Evolutionary conservation across 345 rosid species (phyloP), one percentile per base, ranked within the genome.

Genomic region (Salix brachista): DNA sequence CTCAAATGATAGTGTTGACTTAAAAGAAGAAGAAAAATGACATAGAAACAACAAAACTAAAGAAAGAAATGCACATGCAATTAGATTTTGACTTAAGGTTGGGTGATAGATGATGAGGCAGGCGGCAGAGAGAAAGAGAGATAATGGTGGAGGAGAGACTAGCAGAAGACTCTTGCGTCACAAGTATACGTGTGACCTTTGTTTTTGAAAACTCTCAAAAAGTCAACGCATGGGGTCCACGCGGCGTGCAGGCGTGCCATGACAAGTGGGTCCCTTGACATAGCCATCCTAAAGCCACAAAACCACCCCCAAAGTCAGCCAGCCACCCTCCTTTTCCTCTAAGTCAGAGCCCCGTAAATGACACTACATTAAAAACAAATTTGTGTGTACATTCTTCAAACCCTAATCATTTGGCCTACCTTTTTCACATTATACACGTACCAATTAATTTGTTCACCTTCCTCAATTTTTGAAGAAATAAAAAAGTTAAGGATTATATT

Each of bases 211-310:
- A 19, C 3, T 19, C 25, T 36, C 7, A 0, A 0, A 2, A 36
- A 67, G 93, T 89, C 91, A 89, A 88, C 85, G 71, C 21, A 18
- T 61, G 85, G 93, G 90, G 69, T 74, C 91, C 89, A 83, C 81
- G 75, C 85, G 85, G 85, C 87, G 89, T 86, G 89, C 91, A 83
- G 81, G 93, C 93, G 90, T 90, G 90, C 86, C 69, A 74, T 64
- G 88, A 88, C 88, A 82, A 3, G 5, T 79, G 87, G 91, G 84
- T 17, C 90, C 91, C 86, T 8, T 25, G 64, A 77, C 73, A 21
- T 1, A 11, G 32, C 21, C 6, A 50, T 30, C 9, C 32, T 19
- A 13, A 34, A 50, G 8, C 46, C 11, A 4, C 10, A 65, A 60
- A 62, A 36, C 77, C 56, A 28, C 2, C 44, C 1, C 18, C 30